A percentile compares a stretch with the other conserved stretches of the same genome.
Conservation (phyloP, 305 asterid species). For the Plantago lanceolata region DNA sequence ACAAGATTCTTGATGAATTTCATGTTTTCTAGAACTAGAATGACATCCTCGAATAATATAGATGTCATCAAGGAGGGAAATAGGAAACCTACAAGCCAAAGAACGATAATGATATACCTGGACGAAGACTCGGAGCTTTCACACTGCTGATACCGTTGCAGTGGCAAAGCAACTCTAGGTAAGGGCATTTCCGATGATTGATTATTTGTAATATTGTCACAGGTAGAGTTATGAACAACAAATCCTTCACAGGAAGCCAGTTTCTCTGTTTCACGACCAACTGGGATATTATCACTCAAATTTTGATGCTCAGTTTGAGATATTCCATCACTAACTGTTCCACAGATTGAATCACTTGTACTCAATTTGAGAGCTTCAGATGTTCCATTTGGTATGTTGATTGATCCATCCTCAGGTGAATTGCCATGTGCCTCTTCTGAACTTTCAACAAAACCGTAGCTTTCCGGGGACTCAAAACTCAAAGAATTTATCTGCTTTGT, state of each 20-base stretch:
- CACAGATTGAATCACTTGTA: conserved; percentile 40
- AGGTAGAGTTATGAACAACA: conserved; percentile 31
- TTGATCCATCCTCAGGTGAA: conserved; percentile 16
- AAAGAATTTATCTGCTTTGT: conserved; percentile 63
- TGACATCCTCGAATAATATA: background rate
- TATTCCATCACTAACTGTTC: conserved; percentile 32
- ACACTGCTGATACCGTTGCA: conserved; percentile 56
- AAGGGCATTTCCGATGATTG: conserved; percentile 46
- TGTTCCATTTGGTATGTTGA: conserved; percentile 30
- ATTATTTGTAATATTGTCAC: conserved; percentile 33
- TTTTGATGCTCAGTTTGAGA: conserved; percentile 41
- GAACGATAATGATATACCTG: conserved; percentile 43
- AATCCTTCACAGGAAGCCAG: conserved; percentile 35
- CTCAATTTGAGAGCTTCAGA: conserved; percentile 45
- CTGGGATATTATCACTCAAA: conserved; percentile 32
- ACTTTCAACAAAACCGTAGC: conserved; percentile 39
- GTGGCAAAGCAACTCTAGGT: conserved; percentile 54
- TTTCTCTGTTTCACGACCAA: conserved; percentile 43
- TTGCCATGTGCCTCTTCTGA: conserved; percentile 46
- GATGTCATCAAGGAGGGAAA: background rate
- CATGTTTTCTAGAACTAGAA: too few species aligned
- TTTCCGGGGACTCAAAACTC: conserved; percentile 53
- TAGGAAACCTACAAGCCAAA: background rate
- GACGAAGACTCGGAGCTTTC: conserved; percentile 86
- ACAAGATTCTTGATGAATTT: too few species aligned